Evolutionary conservation across 2,329 filamentous ascomycete genomes (phyloP), one percentile per base, ranked within the genome.

Genomic region (Gyromitra esculenta): DNA sequence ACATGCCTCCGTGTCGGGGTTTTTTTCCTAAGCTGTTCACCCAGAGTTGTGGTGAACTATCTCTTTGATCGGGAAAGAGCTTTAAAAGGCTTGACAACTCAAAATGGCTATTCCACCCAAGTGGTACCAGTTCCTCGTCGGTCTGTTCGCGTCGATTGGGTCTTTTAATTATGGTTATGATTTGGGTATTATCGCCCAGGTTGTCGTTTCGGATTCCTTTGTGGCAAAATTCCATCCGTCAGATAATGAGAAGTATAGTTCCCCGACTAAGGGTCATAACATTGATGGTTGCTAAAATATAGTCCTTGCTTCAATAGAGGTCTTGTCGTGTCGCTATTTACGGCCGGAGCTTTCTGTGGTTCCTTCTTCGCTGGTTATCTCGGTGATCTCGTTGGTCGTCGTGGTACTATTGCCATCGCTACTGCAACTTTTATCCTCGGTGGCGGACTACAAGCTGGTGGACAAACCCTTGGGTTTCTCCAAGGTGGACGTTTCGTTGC

Each of bases 251-350:
- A 84, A 83, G 84, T 85, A 79, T 68, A 35, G 43, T 8, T 56
- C 7, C 18, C 8, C 18, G n/a, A 3, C 25, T 39, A 18, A 15
- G 2, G 2, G 11, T 48, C 18, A 9, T 25, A 21, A 21, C 39
- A 63, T 39, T 45, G 50, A 25, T 31, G 35, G 41, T 15, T 57
- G 4, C 43, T 59, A 48, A 59, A 15, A 37, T 52, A n/a, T 31
- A 6, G 35, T 7, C 64, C 48, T 4, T 9, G 25, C 21, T 11
- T 43, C 11, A 37, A 59, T 62, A 90, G 87, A 48, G 91, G 91
- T 68, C 88, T 91, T 2, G 90, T 93, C 0, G 92, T 94, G 0
- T 92, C 91, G 0, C 87, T 94, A 75, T 94, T 95, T 82, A 95
- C 92, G 0, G 91, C 87, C 1, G 89, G 92, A 57, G 91, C 91